Evolutionary conservation across 805 yeast genomes (phyloP).

Genomic region (Hanseniaspora thailandica): DNA sequence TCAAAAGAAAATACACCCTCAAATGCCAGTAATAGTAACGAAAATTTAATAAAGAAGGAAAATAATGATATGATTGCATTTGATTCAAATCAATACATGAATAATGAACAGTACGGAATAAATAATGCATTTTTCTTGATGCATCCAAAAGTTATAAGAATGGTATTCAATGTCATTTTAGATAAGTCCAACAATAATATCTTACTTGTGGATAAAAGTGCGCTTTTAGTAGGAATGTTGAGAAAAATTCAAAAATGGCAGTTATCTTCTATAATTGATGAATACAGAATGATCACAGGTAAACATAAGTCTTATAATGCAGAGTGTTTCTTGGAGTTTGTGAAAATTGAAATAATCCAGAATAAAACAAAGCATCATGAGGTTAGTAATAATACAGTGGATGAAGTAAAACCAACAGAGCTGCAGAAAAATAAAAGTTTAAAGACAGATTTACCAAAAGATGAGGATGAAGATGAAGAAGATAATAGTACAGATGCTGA

Average conservation of each 20-base stretch:
- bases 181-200: conserved; percentile 54
- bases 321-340: conserved; percentile 69
- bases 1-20: background rate
- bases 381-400: background rate
- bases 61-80: conserved; percentile 1
- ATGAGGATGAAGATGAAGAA: background rate
- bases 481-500: background rate
- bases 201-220: conserved; percentile 66
- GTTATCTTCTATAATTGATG: conserved; percentile 70
- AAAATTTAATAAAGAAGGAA: background rate
- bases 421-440: too few relatives aligned
- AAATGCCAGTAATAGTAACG: conserved; percentile 2
- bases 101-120: conserved; percentile 24
- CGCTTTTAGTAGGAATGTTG: conserved; percentile 67
- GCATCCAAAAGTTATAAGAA: conserved; percentile 50
- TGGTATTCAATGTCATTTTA: conserved; percentile 53
- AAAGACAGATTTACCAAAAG: too few relatives aligned
- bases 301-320: conserved; percentile 64
- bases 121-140: conserved; percentile 67
- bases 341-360: conserved; percentile 34
- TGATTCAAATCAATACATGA: conserved; percentile 8
- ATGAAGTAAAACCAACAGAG: background rate
- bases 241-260: conserved; percentile 83
- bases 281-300: conserved; percentile 67
- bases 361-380: conserved; percentile 14